A percentile compares a stretch with the other conserved stretches of the same genome.
These are phyloP conservation scores for Quercus tomentella DNA, from an alignment of 331 rosid genomes.

Conservation along the genomic window DNA sequence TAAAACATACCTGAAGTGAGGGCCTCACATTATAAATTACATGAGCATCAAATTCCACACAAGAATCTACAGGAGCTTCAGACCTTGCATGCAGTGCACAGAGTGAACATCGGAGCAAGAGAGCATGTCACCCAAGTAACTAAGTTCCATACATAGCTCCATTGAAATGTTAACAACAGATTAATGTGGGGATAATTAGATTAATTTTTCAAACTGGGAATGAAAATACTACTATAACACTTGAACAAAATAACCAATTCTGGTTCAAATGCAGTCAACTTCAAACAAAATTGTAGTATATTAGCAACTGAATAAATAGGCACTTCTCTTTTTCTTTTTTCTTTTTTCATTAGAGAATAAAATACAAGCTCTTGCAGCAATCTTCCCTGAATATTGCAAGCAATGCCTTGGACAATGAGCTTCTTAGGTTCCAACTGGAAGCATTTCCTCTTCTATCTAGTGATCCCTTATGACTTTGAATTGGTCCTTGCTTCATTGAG, in stretches of 20 bases:
- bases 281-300: conserved; percentile 26
- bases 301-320: conserved; percentile 22
- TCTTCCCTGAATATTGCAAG: conserved; percentile 18
- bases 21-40: too few species aligned
- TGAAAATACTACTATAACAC: not conserved
- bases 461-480: conserved; percentile 32
- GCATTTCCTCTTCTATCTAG: conserved; percentile 22
- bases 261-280: not conserved
- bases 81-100: too few species aligned
- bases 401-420: conserved; percentile 22
- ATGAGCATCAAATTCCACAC: too few species aligned
- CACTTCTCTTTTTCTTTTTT: conserved; percentile 1
- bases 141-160: not conserved
- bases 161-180: not conserved
- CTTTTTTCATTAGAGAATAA: conserved; percentile 16
- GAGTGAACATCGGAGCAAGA: too few species aligned
- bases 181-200: not conserved
- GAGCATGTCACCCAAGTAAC: too few species aligned
- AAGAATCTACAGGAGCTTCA: too few species aligned
- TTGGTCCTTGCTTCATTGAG: conserved; percentile 55
- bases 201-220: not conserved
- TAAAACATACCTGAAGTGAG: too few species aligned
- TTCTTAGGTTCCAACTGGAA: conserved; percentile 14
- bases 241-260: not conserved
- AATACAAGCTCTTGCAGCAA: conserved; percentile 30